Evolutionary conservation across 2,329 filamentous ascomycete genomes (phyloP).

Genomic region (Monosporascus cannonballus): DNA sequence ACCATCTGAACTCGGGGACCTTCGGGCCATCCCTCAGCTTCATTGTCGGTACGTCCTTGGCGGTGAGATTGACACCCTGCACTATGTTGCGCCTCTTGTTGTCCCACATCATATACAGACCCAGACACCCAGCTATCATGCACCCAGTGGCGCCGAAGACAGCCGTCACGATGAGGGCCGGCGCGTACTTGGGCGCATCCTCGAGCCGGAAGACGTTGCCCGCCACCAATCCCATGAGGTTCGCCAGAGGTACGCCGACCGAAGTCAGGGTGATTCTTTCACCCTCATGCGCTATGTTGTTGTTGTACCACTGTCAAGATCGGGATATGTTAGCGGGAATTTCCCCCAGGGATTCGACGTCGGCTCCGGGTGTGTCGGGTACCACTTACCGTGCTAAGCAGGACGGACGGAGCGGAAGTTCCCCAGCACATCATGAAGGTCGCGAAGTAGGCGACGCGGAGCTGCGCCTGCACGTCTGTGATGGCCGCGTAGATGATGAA

Average conservation of each 20-base stretch:
- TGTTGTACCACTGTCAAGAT: constrained; percentile 60
- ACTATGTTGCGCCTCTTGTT: constrained; percentile 53
- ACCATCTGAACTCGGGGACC: constrained; percentile 52
- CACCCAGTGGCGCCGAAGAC: constrained; percentile 57
- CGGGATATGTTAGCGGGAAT: constrained; percentile 11
- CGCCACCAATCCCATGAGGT: constrained; percentile 67
- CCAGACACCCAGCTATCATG: constrained; percentile 48
- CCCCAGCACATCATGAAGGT: constrained; percentile 82
- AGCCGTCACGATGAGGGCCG: constrained; percentile 59
- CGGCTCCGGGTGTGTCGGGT: not conserved
- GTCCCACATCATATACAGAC: constrained; percentile 58
- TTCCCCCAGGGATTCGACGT: constrained; percentile 30
- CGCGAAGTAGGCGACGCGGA: constrained; percentile 68
- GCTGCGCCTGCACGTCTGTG: constrained; percentile 50
- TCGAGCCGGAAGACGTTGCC: constrained; percentile 61
- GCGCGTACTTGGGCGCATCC: constrained; percentile 60
- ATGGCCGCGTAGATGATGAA: constrained; percentile 76
- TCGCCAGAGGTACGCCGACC: constrained; percentile 68
- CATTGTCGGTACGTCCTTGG: constrained; percentile 51
- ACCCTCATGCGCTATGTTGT: constrained; percentile 74
- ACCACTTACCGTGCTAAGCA: constrained; percentile 38
- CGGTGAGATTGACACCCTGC: constrained; percentile 49
- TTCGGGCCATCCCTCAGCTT: constrained; percentile 48
- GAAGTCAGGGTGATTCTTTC: constrained; percentile 64
- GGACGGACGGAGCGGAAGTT: constrained; percentile 66